Conservation (phyloP, 1,284 basidiomycete genomes). For the Prillingera fragicola region DNA sequence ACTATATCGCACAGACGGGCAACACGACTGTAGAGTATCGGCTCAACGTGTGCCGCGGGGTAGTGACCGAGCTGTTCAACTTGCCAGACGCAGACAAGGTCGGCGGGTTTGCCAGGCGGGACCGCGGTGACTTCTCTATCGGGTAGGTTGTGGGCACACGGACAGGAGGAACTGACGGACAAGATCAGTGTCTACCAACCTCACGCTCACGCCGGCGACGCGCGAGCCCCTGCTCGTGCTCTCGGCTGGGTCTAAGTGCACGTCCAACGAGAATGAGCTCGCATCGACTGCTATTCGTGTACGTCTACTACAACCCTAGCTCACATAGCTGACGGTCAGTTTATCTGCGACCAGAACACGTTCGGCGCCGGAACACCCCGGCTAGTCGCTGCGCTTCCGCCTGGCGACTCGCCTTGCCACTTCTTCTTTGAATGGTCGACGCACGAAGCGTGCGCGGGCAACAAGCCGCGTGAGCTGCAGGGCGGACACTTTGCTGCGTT, state of each 20-base stretch:
- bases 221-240: slow-evolving; percentile 40
- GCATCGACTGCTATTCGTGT: slow-evolving; percentile 42
- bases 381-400: slow-evolving; percentile 41
- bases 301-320: slow-evolving; percentile 3
- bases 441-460: slow-evolving; percentile 45
- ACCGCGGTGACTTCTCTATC: slow-evolving; percentile 27
- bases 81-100: slow-evolving; percentile 38
- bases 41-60: slow-evolving; percentile 44
- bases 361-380: slow-evolving; percentile 39
- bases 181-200: slow-evolving; percentile 24
- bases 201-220: slow-evolving; percentile 35
- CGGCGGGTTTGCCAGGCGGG: slow-evolving; percentile 34
- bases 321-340: slow-evolving; percentile 22
- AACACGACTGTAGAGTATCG: slow-evolving; percentile 37
- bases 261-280: slow-evolving; percentile 24
- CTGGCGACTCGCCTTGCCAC: slow-evolving; percentile 37
- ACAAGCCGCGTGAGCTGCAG: slow-evolving; percentile 27
- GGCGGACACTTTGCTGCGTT: slow-evolving; percentile 36
- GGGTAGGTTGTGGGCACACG: slow-evolving; percentile 31
- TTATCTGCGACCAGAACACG: slow-evolving; percentile 39
- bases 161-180: background rate
- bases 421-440: slow-evolving; percentile 49
- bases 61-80: slow-evolving; percentile 42
- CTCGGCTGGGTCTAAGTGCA: slow-evolving; percentile 36
- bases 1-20: slow-evolving; percentile 26